These are phyloP conservation scores for Geosmithia putterillii DNA, from an alignment of 2,329 filamentous ascomycete genomes.

Conservation along the genomic window DNA sequence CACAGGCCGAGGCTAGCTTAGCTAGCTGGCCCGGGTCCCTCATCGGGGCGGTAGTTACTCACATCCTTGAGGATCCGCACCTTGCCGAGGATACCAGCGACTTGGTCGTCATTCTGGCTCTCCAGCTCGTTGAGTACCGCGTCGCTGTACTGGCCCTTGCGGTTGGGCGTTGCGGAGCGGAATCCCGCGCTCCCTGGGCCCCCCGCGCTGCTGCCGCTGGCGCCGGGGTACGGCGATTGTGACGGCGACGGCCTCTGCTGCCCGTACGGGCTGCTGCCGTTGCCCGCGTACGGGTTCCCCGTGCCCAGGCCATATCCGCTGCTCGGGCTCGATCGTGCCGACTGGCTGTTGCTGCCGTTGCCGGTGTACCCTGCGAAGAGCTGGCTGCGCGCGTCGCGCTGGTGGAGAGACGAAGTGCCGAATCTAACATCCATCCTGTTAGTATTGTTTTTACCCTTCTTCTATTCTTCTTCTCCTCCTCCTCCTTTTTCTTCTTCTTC, in stretches of 20 bases:
- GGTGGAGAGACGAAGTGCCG: slow-evolving; percentile 55
- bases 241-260: slow-evolving; percentile 5
- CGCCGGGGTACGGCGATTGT: not conserved
- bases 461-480: not conserved
- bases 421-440: slow-evolving; percentile 35
- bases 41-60: no score
- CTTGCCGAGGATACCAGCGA: slow-evolving; percentile 83
- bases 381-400: slow-evolving; percentile 59
- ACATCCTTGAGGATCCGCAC: slow-evolving; percentile 84
- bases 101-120: slow-evolving; percentile 84
- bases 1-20: not conserved
- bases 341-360: no score
- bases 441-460: not conserved
- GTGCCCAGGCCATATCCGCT: slow-evolving; percentile 10
- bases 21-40: no score
- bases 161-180: slow-evolving; percentile 60
- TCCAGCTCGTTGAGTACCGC: slow-evolving; percentile 88
- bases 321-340: slow-evolving; percentile 26
- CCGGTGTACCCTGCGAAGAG: slow-evolving; percentile 64
- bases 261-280: slow-evolving; percentile 6
- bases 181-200: slow-evolving; percentile 28
- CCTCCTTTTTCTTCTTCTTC: not conserved
- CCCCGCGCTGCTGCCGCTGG: slow-evolving; percentile 11
- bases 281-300: slow-evolving; percentile 41
- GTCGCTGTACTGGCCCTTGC: slow-evolving; percentile 80